Evolutionary conservation across 345 rosid genomes (phyloP), one percentile per base, ranked within the genome.

Genomic region (Murraya paniculata): DNA sequence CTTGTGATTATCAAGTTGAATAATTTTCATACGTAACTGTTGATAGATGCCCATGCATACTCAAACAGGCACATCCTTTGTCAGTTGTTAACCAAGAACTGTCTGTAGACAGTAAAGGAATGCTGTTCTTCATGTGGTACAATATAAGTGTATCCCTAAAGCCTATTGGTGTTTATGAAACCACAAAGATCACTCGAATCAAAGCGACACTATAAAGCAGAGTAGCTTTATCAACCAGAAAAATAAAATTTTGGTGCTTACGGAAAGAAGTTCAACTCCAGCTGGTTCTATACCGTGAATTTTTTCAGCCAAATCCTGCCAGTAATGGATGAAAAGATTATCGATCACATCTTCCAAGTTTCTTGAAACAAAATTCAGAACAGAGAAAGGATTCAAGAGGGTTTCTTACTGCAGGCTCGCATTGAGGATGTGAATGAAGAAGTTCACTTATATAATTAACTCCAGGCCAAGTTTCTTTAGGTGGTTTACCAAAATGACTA

Each of bases 211-310:
- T 10, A 45, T 13, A 45, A 45, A 13, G 18, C 50, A 13, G 50
- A 13, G 1, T 45, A 45, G 18, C 13, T 11, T 45, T 45, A 45
- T 45, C 50, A 45, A 13, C 18, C 18, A 13, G 5, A 13, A 11
- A 45, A 45, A 45, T 13, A 45, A 45, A 45, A 3, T 45, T 21
- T 28, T 30, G 38, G 45, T 39, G 31, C 10, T 3, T 59, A 56
- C 61, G 2, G 36, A 59, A 28, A 59, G 67, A 24, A 73, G 77
- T 8, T 73, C 77, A 38, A 73, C 2, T 36, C 67, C 77, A 24
- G 25, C 2, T 73, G 35, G 55, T 7, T 36, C 68, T n/a, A 73
- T 56, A 7, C 28, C 24, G 25, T 21, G 36, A 45, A 4, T 41
- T 6, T n/a, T 18, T 24, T 11, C 55, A 33, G 50, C 30, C 66